Evolutionary conservation across 2,329 filamentous ascomycete species (phyloP).

Genomic region (Acrodontium crateriforme): DNA sequence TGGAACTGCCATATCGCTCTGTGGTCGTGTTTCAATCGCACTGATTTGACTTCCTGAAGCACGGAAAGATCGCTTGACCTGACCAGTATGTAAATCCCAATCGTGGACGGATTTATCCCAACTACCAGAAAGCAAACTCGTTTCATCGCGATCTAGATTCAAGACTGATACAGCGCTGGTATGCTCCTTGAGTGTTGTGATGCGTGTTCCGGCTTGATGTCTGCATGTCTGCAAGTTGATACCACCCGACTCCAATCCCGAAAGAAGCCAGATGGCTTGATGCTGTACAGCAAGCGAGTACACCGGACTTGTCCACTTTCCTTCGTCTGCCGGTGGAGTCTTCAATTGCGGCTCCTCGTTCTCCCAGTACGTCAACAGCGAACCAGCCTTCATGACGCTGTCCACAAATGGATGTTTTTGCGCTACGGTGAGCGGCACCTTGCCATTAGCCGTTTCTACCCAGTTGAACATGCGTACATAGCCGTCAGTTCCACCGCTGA

Average conservation of each 20-base stretch:
- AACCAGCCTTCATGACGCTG: slow-evolving; percentile 87
- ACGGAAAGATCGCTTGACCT: slow-evolving; percentile 60
- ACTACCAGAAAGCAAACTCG: slow-evolving; percentile 74
- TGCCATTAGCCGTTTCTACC: slow-evolving; percentile 86
- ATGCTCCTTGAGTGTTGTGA: slow-evolving; percentile 67
- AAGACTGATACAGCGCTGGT: slow-evolving; percentile 85
- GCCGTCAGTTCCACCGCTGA: slow-evolving; percentile 85
- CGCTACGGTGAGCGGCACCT: slow-evolving; percentile 82
- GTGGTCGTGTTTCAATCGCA: slow-evolving; percentile 70
- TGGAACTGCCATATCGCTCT: slow-evolving; percentile 61
- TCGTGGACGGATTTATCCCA: slow-evolving; percentile 94
- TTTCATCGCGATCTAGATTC: slow-evolving; percentile 69
- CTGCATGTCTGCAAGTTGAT: slow-evolving; percentile 90
- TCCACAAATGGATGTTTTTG: slow-evolving; percentile 96
- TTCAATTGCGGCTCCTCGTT: slow-evolving; percentile 59
- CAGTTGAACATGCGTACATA: slow-evolving; percentile 97
- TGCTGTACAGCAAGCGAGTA: slow-evolving; percentile 89
- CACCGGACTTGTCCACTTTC: slow-evolving; percentile 54
- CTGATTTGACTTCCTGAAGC: slow-evolving; percentile 74
- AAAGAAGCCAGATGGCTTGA: slow-evolving; percentile 79
- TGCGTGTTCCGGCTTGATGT: slow-evolving; percentile 86
- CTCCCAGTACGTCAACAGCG: slow-evolving; percentile 95
- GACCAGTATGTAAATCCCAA: slow-evolving; percentile 86
- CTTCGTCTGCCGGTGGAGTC: slow-evolving; percentile 36
- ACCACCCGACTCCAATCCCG: slow-evolving; percentile 74